Evolutionary conservation across 371 early-diverging fungal species (phyloP).

Genomic region (Lichtheimia ornata): DNA sequence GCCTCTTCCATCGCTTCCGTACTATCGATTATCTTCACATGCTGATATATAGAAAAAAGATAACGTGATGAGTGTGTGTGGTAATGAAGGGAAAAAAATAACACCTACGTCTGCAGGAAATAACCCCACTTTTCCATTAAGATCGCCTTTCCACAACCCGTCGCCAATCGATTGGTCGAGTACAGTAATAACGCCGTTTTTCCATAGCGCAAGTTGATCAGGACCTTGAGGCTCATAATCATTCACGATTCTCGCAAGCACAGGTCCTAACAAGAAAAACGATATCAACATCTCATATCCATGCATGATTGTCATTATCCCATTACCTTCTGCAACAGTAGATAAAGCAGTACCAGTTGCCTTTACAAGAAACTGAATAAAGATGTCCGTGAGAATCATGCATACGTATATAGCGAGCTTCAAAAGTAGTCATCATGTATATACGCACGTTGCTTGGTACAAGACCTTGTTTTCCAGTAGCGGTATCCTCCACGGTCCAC

Average conservation of each 20-base stretch:
- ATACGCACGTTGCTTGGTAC: constrained; percentile 63
- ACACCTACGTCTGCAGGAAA: constrained; percentile 61
- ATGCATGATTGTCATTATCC: neutral
- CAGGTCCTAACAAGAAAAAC: neutral
- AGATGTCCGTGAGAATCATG: neutral
- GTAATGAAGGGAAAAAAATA: neutral
- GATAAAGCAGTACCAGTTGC: neutral
- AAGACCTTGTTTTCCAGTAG: constrained; percentile 51
- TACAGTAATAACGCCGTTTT: constrained; percentile 66
- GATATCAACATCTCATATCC: neutral
- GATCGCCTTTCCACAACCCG: constrained; percentile 69
- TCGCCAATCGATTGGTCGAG: constrained; percentile 49
- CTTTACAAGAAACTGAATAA: neutral
- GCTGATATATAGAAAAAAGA: constrained; percentile 21
- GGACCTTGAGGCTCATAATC: constrained; percentile 65
- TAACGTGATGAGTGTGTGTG: too few relatives aligned
- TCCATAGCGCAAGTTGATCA: constrained; percentile 64
- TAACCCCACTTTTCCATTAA: constrained; percentile 61
- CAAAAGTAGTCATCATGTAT: too few relatives aligned
- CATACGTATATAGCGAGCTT: neutral
- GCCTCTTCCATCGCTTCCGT: constrained; percentile 12
- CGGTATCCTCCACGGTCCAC: constrained; percentile 59
- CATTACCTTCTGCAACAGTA: neutral
- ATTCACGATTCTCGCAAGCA: constrained; percentile 54
- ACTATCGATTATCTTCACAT: constrained; percentile 44